Base-by-base conservation (phyloP, 2,329 filamentous ascomycete genomes). In the Scolecobasidium constrictum region DNA sequence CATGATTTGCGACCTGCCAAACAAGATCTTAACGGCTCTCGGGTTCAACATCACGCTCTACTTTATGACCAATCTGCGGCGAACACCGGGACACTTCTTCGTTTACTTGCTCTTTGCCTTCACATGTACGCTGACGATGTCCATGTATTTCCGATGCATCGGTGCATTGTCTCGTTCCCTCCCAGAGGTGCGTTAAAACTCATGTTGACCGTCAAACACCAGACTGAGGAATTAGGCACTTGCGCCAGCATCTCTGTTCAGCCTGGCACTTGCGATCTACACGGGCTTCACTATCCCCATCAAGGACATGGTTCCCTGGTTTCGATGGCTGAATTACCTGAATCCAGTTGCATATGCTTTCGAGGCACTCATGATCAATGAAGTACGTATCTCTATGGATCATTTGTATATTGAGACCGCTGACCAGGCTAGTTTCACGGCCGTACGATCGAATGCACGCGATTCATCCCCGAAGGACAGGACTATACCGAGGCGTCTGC, bases 1-100 rank as follows among this genome's bases (percentile, higher is more conserved):
- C 7, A 92, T 94, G 81, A 62, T 94, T 21, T 82, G 77, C 48
- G 88, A 95, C 53, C 64, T 94, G 63, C 88, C 88, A 0, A 86
- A 86, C 62, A 94, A 92, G 60, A 62, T 93, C 6, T 28, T 62
- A n/a, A 88, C 87, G 52, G 65, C 76, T 1, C 71, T 93, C 49
- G 63, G 75, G 3, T 94, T 93, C 69, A 93, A 94, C 57, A 41
- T 88, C 22, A 71, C 77, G 1, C 63, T 94, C 3, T 94, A 94
- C 65, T 94, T 94, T 62, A 81, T 95, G 77, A 82, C 84, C 0
- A 83, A 87, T 49, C 67, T 95, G 21, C 75, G 83, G 43, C 73
- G 86, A 42, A 78, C 81, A 48, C 67, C 83, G 0, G 82, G 80
- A 2, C 64, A 79, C 1, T 94, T 92, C 69, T 94, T 94, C 70